These are phyloP conservation scores for Calonectria naviculata DNA, from an alignment of 2,329 filamentous ascomycete species.

Conservation along the genomic window DNA sequence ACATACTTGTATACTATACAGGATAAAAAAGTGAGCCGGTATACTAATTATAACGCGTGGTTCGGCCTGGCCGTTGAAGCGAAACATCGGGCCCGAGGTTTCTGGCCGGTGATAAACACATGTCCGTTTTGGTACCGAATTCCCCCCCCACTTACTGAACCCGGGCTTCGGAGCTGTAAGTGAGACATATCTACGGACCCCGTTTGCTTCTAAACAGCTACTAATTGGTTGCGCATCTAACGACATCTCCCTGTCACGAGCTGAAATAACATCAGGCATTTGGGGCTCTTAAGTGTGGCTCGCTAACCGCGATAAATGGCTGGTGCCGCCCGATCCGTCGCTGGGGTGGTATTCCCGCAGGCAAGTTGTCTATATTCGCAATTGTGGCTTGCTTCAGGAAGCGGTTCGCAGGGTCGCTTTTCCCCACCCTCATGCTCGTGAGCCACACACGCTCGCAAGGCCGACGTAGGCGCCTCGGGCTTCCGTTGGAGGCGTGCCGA, in stretches of 20 bases:
- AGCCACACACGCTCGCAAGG: background rate
- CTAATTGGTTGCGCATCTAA: background rate
- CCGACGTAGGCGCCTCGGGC: background rate
- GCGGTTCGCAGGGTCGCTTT: background rate
- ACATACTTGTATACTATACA: too few species aligned
- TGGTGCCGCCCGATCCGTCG: background rate
- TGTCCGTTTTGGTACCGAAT: background rate
- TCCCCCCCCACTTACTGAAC: background rate
- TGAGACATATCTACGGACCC: background rate
- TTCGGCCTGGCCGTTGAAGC: background rate
- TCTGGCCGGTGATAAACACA: too few species aligned
- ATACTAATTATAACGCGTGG: background rate
- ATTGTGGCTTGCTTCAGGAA: constrained; percentile 6
- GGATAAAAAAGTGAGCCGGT: too few species aligned
- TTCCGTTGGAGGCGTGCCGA: background rate
- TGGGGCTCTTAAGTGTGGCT: background rate
- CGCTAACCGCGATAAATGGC: background rate
- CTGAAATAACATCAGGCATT: background rate
- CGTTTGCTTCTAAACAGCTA: too few species aligned
- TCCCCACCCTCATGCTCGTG: background rate
- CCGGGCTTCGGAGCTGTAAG: background rate
- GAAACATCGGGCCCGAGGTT: background rate
- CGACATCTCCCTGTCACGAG: too few species aligned
- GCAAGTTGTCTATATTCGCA: background rate
- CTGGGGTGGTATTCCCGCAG: background rate